phyloP scores from a whole-genome alignment of 176 grass and related monocot species.

The Saccharum officinarum region DNA sequence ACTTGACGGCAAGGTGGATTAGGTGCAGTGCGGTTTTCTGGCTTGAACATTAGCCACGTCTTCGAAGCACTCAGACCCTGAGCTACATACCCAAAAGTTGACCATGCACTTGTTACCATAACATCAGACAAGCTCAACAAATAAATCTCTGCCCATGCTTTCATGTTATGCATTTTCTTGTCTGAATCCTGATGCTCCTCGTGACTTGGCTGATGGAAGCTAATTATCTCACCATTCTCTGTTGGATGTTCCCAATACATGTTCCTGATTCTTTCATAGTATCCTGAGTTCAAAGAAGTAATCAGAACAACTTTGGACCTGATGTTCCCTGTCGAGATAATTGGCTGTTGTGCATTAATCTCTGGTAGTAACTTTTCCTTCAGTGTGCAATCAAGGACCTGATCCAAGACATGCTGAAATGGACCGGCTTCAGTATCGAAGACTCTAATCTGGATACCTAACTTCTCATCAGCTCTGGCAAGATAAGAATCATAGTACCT shows the following conservation, averaged over 20 bases:
- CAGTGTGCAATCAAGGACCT: slow-evolving; percentile 69
- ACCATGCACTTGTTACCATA: slow-evolving; percentile 85
- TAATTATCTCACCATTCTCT: slow-evolving; percentile 58
- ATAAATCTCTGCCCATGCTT: slow-evolving; percentile 96
- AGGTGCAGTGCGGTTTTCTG: slow-evolving; percentile 63
- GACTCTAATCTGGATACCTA: slow-evolving; percentile 89
- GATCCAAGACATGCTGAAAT: slow-evolving; percentile 83
- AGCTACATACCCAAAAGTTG: slow-evolving; percentile 93
- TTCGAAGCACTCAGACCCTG: slow-evolving; percentile 79
- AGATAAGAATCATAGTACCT: slow-evolving; percentile 81
- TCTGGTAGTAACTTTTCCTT: slow-evolving; percentile 70
- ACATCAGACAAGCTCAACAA: slow-evolving; percentile 83
- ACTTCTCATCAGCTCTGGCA: slow-evolving; percentile 65
- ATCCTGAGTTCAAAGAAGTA: slow-evolving; percentile 79
- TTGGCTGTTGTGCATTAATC: slow-evolving; percentile 29
- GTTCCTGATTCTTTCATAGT: slow-evolving; percentile 66
- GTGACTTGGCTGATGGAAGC: slow-evolving; percentile 85
- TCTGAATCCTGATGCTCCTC: slow-evolving; percentile 78
- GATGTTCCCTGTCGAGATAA: slow-evolving; percentile 26
- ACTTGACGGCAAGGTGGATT: slow-evolving; percentile 68
- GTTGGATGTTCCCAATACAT: slow-evolving; percentile 96
- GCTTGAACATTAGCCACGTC: slow-evolving; percentile 83
- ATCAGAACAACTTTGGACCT: slow-evolving; percentile 69
- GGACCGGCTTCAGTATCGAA: slow-evolving; percentile 60
- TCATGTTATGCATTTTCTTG: slow-evolving; percentile 81